These are phyloP conservation scores for Vigna reflexopilosa DNA, from an alignment of 306 rosid genomes.

Conservation along the genomic window DNA sequence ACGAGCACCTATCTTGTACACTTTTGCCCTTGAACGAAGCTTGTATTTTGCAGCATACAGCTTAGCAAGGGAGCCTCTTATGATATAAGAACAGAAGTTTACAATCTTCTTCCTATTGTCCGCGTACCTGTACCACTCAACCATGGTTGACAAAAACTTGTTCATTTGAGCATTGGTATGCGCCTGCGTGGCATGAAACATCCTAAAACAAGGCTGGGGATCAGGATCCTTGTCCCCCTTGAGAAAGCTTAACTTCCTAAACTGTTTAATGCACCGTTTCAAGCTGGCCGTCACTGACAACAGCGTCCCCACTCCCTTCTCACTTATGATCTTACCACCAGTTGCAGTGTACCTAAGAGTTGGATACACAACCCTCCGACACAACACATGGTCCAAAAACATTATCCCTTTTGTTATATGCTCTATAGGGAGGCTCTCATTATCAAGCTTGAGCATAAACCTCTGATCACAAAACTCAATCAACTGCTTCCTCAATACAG, in stretches of 20 bases:
- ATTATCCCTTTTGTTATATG: constrained; percentile 96
- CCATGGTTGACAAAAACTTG: constrained; percentile 87
- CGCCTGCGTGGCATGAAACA: constrained; percentile 99
- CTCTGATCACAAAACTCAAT: constrained; percentile 93
- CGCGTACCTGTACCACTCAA: constrained; percentile 95
- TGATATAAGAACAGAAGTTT: constrained; percentile 88
- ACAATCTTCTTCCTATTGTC: constrained; percentile 91
- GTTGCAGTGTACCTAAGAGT: constrained; percentile 95
- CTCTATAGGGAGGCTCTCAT: constrained; percentile 90
- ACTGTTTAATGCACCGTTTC: constrained; percentile 91
- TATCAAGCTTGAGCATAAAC: constrained; percentile 90
- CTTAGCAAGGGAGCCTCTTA: constrained; percentile 94
- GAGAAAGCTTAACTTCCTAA: constrained; percentile 82
- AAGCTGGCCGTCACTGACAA: constrained; percentile 92
- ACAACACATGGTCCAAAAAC: constrained; percentile 94
- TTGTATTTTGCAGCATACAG: constrained; percentile 98
- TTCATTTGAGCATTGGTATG: constrained; percentile 99
- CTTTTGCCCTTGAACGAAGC: constrained; percentile 97
- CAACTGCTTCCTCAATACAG: constrained; percentile 83
- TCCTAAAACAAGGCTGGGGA: constrained; percentile 97
- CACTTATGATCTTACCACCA: constrained; percentile 95
- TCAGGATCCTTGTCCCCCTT: constrained; percentile 98
- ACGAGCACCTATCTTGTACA: constrained; percentile 88
- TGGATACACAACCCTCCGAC: constrained; percentile 94
- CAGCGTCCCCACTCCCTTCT: constrained; percentile 97